Evolutionary conservation across 768 basidiomycete species (phyloP), one percentile per base, ranked within the genome.

Genomic region (Lentinula edodes): DNA sequence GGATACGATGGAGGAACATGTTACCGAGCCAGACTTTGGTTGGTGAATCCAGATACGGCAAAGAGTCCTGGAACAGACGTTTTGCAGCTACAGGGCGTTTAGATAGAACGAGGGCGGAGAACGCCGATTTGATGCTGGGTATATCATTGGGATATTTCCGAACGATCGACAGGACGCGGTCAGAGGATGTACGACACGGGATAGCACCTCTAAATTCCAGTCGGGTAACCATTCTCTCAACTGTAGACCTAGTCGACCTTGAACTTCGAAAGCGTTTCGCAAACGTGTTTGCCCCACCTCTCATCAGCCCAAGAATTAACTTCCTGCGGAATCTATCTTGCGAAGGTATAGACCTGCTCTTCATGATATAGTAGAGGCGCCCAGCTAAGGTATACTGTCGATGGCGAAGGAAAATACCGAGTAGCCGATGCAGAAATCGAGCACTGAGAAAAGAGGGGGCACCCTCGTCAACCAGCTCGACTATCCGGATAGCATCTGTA

Each of bases 21-120:
- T 90, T 91, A 3, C 85, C 85, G 10, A 87, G 67, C 20, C 70
- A 65, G 0, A 85, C 84, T 45, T 72, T 69, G 13, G 69, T 69
- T 61, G 65, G 66, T 4, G 60, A 16, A 60, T 77, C 74, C 18
- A 78, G 62, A 1, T 69, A 65, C 20, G 61, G 53, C 34, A 68
- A 68, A 2, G 70, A 69, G 28, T 70, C 58, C 18, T 65, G 65
- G 62, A 82, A 77, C 5, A 85, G 61, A 60, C 67, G 74, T 58
- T 76, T 76, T 3, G 84, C 86, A 23, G 78, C 76, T 52, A 69
- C 72, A 16, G 75, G 52, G 16, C 81, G 79, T 13, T 77, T 73
- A 1, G 75, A 74, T n/a, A 72, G 74, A 23, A 80, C 66, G 32
- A 83, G 70, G 0, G 80, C 62, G 2, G 69, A 65, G n/a, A 80